Conservation (phyloP, 1,284 basidiomycete genomes). For the Puccinia novopanici region DNA sequence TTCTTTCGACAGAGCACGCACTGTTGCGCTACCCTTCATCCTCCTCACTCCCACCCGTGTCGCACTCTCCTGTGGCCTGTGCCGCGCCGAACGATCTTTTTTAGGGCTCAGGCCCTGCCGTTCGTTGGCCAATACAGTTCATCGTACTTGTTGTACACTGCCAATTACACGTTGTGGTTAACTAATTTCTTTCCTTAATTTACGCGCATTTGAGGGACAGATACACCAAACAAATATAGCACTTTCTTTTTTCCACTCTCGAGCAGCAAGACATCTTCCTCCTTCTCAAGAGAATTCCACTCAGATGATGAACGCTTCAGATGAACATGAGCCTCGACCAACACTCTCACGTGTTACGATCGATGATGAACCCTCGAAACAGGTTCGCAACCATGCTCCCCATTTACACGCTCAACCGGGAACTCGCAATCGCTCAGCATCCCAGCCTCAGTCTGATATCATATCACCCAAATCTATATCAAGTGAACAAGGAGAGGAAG, state of each 20-base stretch:
- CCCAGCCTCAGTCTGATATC: background rate
- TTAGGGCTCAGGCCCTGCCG: conserved; percentile 10
- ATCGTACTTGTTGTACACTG: background rate
- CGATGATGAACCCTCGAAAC: conserved; percentile 20
- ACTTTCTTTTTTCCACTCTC: background rate
- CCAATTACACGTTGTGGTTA: background rate
- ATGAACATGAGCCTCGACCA: conserved; percentile 2
- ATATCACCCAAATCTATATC: background rate
- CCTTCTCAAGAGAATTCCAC: background rate
- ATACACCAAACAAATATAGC: no score
- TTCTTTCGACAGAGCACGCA: background rate
- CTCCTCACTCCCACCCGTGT: background rate
- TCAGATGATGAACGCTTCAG: conserved; percentile 1
- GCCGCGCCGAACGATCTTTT: background rate
- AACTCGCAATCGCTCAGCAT: background rate
- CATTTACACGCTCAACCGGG: background rate
- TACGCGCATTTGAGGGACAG: no score
- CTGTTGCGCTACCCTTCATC: background rate
- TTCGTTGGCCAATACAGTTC: conserved; percentile 13
- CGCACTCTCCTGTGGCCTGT: background rate
- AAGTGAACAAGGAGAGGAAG: background rate
- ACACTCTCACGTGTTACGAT: conserved; percentile 5
- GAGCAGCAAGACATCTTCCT: conserved; percentile 4
- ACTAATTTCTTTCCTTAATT: background rate
- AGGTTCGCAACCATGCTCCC: background rate